phyloP scores from a whole-genome alignment of 331 rosid species.

The Rhamnella rubrinervis region DNA sequence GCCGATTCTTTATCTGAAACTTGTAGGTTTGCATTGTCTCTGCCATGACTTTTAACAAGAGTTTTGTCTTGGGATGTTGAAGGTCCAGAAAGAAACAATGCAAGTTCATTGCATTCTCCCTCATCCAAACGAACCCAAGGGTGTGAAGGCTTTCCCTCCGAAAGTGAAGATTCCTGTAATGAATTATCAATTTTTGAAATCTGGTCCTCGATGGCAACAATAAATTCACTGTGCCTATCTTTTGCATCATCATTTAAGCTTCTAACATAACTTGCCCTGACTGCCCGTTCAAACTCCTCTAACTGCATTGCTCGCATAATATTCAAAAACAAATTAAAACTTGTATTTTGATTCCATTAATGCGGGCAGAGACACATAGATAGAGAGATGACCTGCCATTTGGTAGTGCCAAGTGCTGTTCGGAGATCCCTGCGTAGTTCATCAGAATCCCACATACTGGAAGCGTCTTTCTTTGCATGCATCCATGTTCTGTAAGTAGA shows the following conservation, averaged over 20 bases:
- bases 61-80: constrained; percentile 27
- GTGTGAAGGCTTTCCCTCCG: constrained; percentile 46
- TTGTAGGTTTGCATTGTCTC: constrained; percentile 36
- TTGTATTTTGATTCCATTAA: neutral
- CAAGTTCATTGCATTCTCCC: constrained; percentile 82
- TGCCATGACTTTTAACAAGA: constrained; percentile 16
- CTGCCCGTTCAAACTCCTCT: constrained; percentile 80
- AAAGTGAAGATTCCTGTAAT: constrained; percentile 45
- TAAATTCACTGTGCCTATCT: constrained; percentile 69
- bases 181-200: constrained; percentile 51
- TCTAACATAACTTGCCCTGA: constrained; percentile 58
- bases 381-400: constrained; percentile 83
- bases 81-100: constrained; percentile 71
- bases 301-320: constrained; percentile 54
- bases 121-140: constrained; percentile 84
- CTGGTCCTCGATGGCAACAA: constrained; percentile 61
- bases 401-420: constrained; percentile 82
- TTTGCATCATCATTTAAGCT: constrained; percentile 55
- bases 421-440: constrained; percentile 77
- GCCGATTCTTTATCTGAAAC: constrained; percentile 26
- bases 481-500: constrained; percentile 77
- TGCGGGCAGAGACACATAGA: neutral
- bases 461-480: constrained; percentile 49
- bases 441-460: constrained; percentile 57
- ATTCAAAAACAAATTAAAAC: constrained; percentile 18